Evolutionary conservation across 2,329 filamentous ascomycete genomes (phyloP), one percentile per base, ranked within the genome.

Genomic region (Akanthomyces muscarius): DNA sequence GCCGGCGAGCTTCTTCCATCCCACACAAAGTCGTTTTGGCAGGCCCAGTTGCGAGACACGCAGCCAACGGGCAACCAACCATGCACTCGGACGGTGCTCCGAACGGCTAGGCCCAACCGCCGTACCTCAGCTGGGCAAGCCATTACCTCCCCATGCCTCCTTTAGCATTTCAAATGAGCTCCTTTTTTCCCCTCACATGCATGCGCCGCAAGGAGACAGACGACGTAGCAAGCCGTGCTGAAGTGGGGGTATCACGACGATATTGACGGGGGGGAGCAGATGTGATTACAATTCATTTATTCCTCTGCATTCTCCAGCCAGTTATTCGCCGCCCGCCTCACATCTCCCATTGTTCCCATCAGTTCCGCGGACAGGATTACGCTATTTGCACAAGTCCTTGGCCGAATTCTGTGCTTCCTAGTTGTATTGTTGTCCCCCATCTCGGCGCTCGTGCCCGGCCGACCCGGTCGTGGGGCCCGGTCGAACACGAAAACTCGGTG

Each of bases 271-370:
- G 54, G 53, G 25, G 0, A 6, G 18, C 2, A 11, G 30, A 7
- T 13, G 13, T 57, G 54, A 57, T 57, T 57, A 47, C 54, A 57
- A 57, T 57, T 57, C 41, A 57, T 30, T 33, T 33, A 42, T 44
- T 55, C 21, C 42, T 38, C 5, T 5, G 14, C 16, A 21, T 16
- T 16, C 13, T 41, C 8, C 33, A 36, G 33, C 38, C 11, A 5
- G 16, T 16, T 16, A 41, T 16, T 16, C 38, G 16, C 38, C 38
- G 38, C 38, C 33, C 38, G 38, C 38, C 14, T 41, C 38, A 11
- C 14, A 41, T 16, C 16, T 4, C 4, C 13, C 38, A 41, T 41
- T 16, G 5, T 10, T 4, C 38, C 38, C 38, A 5, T 16, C 14
- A 14, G 10, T 3, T 7, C 14, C 14, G 38, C 38, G 3, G 38